phyloP scores from a whole-genome alignment of 208 protist genomes.

The Naegleria fowleri region DNA sequence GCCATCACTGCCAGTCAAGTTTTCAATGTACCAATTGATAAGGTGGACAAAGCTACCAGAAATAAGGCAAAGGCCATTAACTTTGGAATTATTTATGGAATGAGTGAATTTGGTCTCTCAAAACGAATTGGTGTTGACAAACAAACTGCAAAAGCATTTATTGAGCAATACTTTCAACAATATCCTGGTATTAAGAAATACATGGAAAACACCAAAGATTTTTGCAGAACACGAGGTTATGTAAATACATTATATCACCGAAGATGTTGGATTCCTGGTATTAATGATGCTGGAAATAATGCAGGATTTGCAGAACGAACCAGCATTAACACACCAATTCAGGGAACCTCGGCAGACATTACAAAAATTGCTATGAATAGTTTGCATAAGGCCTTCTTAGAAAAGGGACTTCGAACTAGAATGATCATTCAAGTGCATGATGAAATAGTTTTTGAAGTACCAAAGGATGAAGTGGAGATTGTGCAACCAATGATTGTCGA shows the following conservation, averaged over 20 bases:
- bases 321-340: conserved; percentile 33
- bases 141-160: conserved; percentile 11
- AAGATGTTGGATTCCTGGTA: conserved; percentile 30
- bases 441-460: conserved; percentile 37
- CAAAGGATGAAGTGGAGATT: conserved; percentile 28
- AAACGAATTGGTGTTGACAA: conserved; percentile 6
- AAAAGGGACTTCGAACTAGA: background rate
- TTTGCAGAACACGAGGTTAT: conserved; percentile 20
- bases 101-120: conserved; percentile 27
- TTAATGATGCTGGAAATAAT: background rate
- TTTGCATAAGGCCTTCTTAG: background rate
- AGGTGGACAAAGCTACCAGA: conserved; percentile 7
- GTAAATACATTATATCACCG: conserved; percentile 30
- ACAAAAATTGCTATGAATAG: conserved; percentile 35
- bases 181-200: conserved; percentile 34
- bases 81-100: conserved; percentile 37
- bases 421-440: conserved; percentile 40
- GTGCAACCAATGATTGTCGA: background rate
- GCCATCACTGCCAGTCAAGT: conserved; percentile 26
- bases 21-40: conserved; percentile 15
- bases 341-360: conserved; percentile 34
- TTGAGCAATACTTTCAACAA: conserved; percentile 21
- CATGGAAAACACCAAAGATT: conserved; percentile 7
- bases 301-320: background rate
- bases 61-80: conserved; percentile 31